phyloP scores from a whole-genome alignment of 768 basidiomycete species.

The Russula vinacea region DNA sequence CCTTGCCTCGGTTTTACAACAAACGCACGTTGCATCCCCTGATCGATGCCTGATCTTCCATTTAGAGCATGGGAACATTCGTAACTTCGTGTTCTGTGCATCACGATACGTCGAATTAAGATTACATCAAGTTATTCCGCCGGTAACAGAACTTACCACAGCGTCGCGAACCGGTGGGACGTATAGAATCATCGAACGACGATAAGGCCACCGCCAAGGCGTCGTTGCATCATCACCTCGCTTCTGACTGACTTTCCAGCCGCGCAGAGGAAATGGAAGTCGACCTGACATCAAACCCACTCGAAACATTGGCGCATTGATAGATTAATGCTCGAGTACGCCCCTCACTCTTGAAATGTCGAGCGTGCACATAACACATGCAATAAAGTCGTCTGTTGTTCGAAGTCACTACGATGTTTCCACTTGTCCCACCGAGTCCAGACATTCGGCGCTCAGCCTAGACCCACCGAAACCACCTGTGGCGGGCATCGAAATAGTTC shows the following conservation, averaged over 20 bases:
- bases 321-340: background rate
- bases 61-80: slow-evolving; percentile 35
- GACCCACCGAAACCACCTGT: slow-evolving; percentile 36
- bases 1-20: slow-evolving; percentile 46
- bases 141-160: slow-evolving; percentile 41
- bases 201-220: slow-evolving; percentile 42
- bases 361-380: background rate
- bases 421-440: background rate
- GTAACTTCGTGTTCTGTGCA: slow-evolving; percentile 15
- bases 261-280: slow-evolving; percentile 40
- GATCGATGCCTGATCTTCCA: background rate
- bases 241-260: background rate
- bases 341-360: background rate
- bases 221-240: background rate
- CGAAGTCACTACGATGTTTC: background rate
- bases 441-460: background rate
- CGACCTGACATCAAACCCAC: too few relatives aligned
- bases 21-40: slow-evolving; percentile 28
- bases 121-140: slow-evolving; percentile 40
- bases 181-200: slow-evolving; percentile 42
- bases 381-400: background rate
- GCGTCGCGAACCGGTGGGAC: slow-evolving; percentile 47
- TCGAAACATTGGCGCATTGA: background rate
- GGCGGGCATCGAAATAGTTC: slow-evolving; percentile 42
- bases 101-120: slow-evolving; percentile 5